A percentile compares a stretch with the other conserved stretches of the same genome.
Conservation (phyloP, 768 basidiomycete species). For the Lentinula sp. region DNA sequence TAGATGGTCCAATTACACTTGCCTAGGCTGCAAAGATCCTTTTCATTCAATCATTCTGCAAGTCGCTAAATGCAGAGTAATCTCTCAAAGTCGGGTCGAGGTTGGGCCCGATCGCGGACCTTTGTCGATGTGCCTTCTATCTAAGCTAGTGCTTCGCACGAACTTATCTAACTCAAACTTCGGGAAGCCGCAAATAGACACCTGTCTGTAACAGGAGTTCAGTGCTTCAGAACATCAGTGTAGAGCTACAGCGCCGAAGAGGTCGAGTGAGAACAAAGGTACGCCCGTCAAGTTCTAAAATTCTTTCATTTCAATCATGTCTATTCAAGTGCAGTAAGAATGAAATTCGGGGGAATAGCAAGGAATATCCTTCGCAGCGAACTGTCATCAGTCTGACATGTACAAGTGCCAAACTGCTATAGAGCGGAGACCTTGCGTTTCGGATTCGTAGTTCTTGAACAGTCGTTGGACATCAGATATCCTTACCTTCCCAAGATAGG, state of each 20-base stretch:
- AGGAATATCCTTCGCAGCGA: too few species aligned
- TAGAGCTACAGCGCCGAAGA: neutral
- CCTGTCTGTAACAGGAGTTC: neutral
- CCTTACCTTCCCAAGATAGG: neutral
- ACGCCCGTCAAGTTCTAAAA: neutral
- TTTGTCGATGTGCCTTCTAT: too few species aligned
- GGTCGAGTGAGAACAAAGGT: neutral
- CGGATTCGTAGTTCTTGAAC: neutral
- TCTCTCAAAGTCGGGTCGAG: too few species aligned
- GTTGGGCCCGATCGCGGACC: too few species aligned
- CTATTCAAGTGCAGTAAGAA: neutral
- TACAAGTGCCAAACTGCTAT: neutral
- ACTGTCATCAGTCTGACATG: neutral
- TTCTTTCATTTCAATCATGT: neutral
- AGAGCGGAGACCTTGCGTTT: neutral
- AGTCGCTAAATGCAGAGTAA: too few species aligned
- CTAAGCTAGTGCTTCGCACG: too few species aligned
- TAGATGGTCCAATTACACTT: too few species aligned
- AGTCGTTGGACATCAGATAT: neutral
- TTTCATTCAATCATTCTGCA: too few species aligned
- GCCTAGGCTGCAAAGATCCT: too few species aligned
- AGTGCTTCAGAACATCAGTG: neutral
- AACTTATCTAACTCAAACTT: too few species aligned
- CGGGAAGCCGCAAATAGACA: too few species aligned
- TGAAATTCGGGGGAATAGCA: neutral